phyloP scores from a whole-genome alignment of 805 yeast genomes.

The Barnettozyma sp. region DNA sequence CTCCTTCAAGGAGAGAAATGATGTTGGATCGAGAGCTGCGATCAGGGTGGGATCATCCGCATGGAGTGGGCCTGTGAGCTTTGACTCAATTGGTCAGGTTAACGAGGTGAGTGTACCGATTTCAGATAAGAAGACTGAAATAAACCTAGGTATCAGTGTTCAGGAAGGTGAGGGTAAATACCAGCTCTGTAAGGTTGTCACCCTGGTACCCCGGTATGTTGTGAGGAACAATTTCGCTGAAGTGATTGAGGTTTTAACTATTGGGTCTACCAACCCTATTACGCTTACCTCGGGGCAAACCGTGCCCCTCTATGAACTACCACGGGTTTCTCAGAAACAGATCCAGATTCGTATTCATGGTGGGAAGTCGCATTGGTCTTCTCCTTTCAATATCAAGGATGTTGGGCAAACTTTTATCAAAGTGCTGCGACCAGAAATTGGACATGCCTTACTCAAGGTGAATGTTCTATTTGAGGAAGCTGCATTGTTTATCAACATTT shows the following conservation, averaged over 20 bases:
- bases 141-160: conserved; percentile 67
- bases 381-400: conserved; percentile 80
- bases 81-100: conserved; percentile 86
- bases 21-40: conserved; percentile 58
- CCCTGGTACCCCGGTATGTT: conserved; percentile 77
- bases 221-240: conserved; percentile 54
- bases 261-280: conserved; percentile 51
- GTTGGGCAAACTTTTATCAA: conserved; percentile 77
- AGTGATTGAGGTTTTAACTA: conserved; percentile 55
- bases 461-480: conserved; percentile 76
- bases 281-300: conserved; percentile 41
- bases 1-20: conserved; percentile 61
- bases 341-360: conserved; percentile 53
- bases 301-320: conserved; percentile 58
- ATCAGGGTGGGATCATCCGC: conserved; percentile 61
- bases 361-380: conserved; percentile 64
- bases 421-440: conserved; percentile 52
- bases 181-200: conserved; percentile 66
- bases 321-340: conserved; percentile 51
- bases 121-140: conserved; percentile 49
- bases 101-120: conserved; percentile 48
- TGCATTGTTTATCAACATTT: conserved; percentile 68
- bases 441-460: conserved; percentile 64
- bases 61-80: conserved; percentile 68
- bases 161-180: conserved; percentile 84